phyloP scores from a whole-genome alignment of 2,329 filamentous ascomycete genomes.

The Trichoderma koningiopsis region DNA sequence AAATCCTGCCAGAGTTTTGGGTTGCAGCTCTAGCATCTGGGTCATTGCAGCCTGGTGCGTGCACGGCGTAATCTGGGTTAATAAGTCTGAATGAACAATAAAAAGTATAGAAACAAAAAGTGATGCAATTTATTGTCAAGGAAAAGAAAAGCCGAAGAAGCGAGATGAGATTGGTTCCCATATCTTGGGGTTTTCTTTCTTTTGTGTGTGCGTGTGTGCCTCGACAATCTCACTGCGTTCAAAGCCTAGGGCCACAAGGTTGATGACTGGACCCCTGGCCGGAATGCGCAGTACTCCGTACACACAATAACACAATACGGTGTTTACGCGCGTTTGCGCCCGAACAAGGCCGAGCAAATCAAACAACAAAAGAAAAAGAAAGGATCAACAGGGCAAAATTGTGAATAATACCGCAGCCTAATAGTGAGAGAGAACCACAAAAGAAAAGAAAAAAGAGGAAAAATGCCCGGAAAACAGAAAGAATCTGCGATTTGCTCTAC shows the following conservation, averaged over 20 bases:
- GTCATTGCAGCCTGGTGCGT: neutral
- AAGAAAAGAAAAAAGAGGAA: neutral
- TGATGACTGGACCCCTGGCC: neutral
- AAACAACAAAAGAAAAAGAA: neutral
- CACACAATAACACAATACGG: neutral
- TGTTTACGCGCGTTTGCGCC: neutral
- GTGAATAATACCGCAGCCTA: neutral
- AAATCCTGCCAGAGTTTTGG: neutral
- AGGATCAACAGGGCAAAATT: neutral
- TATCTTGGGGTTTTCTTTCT: neutral
- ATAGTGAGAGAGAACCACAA: neutral
- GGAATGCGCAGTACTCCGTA: neutral
- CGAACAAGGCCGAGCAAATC: neutral
- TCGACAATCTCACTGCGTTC: conserved; percentile 5
- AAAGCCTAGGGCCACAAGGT: neutral
- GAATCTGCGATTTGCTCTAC: neutral
- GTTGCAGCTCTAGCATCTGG: neutral
- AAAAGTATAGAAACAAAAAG: neutral
- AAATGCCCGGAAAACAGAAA: neutral
- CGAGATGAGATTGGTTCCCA: neutral
- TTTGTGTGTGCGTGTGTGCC: neutral
- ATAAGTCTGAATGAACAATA: neutral
- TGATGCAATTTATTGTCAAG: neutral
- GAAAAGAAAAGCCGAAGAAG: neutral
- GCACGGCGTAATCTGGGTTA: neutral